Evolutionary conservation across 2,329 filamentous ascomycete species (phyloP).

Genomic region (Chaetomiaceae sp.): DNA sequence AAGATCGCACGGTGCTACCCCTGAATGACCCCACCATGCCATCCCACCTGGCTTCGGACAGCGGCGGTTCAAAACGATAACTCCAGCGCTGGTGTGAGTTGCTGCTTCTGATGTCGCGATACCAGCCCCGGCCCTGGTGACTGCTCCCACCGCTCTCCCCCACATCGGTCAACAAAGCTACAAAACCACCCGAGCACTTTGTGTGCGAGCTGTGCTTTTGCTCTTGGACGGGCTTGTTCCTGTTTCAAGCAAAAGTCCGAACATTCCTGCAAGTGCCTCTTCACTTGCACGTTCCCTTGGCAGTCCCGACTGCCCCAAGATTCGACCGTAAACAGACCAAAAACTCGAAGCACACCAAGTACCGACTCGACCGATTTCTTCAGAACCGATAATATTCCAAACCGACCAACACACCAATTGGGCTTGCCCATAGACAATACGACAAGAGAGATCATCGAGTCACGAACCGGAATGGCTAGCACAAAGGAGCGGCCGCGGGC

Average conservation of each 20-base stretch:
- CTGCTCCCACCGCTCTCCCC: slow-evolving; percentile 11
- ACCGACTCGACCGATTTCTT: neutral
- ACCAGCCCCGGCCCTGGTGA: slow-evolving; percentile 20
- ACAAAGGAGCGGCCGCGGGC: slow-evolving; percentile 42
- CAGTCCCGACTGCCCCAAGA: neutral
- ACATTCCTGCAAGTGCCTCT: slow-evolving; percentile 9
- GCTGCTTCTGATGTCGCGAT: slow-evolving; percentile 21
- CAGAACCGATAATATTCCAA: neutral
- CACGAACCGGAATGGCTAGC: slow-evolving; percentile 33
- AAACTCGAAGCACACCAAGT: neutral
- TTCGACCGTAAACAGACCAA: slow-evolving; percentile 2
- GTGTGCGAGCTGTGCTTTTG: neutral
- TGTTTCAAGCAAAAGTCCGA: neutral
- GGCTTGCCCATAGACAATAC: neutral
- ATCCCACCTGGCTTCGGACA: slow-evolving; percentile 13
- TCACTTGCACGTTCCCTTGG: neutral
- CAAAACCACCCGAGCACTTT: slow-evolving; percentile 21
- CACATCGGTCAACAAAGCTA: slow-evolving; percentile 9
- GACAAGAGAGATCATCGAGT: neutral
- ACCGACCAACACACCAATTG: neutral
- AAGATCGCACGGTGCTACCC: slow-evolving; percentile 13
- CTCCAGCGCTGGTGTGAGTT: slow-evolving; percentile 9
- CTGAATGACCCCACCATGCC: slow-evolving; percentile 10
- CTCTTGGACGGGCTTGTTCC: neutral
- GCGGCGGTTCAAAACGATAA: neutral